Conservation (phyloP, 345 rosid species). For the Gossypium sturtianum region DNA sequence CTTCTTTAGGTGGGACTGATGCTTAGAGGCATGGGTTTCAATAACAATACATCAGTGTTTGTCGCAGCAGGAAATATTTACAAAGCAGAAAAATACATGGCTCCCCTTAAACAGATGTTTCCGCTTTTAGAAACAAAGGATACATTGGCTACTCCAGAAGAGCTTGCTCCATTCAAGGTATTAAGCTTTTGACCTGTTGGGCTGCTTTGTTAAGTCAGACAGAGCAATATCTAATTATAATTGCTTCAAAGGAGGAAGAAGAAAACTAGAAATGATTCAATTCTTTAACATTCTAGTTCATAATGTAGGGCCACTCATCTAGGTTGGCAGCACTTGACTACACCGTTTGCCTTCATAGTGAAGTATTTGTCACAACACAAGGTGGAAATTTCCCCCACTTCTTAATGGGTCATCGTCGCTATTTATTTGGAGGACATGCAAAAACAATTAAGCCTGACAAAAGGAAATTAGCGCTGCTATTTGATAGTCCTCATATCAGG, state of each 20-base stretch:
- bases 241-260: background rate
- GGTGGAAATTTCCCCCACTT: conserved; percentile 99
- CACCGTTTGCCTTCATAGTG: conserved; percentile 88
- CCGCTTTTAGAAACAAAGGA: conserved; percentile 88
- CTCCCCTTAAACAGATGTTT: conserved; percentile 87
- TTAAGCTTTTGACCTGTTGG: conserved; percentile 1
- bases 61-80: conserved; percentile 92
- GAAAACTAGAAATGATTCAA: background rate
- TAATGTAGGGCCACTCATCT: conserved; percentile 74
- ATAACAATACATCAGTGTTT: conserved; percentile 66
- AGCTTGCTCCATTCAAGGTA: conserved; percentile 88
- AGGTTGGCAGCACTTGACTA: conserved; percentile 96
- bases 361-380: conserved; percentile 94
- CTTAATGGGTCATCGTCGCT: conserved; percentile 90
- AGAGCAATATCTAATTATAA: background rate
- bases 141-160: conserved; percentile 67
- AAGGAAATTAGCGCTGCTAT: conserved; percentile 74
- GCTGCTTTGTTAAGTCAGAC: background rate
- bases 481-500: conserved; percentile 81
- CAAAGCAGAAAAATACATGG: conserved; percentile 80
- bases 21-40: conserved; percentile 98
- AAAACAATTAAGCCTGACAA: conserved; percentile 89
- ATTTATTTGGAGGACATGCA: conserved; percentile 83
- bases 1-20: conserved; percentile 84
- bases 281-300: conserved; percentile 19